Evolutionary conservation across 23 red algal species (phyloP).

Genomic region (Gracilariopsis chorda): DNA sequence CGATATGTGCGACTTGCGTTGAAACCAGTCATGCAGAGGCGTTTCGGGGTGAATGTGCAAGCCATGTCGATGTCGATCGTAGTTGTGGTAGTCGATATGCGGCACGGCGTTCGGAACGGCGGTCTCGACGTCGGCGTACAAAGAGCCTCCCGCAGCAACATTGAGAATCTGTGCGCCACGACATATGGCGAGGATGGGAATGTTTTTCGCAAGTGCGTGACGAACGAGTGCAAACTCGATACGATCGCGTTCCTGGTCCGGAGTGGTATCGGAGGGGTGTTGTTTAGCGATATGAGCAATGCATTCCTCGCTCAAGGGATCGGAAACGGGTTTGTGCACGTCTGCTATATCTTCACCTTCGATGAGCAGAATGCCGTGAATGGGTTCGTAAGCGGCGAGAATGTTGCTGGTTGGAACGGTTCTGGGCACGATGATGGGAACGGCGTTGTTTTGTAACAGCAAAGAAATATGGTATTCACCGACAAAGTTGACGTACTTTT

Average conservation of each 20-base stretch:
- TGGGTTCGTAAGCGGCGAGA: conserved; percentile 69
- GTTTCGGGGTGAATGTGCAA: conserved; percentile 48
- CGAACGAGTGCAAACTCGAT: conserved; percentile 86
- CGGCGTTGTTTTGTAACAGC: conserved; percentile 54
- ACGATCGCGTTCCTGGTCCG: conserved; percentile 73
- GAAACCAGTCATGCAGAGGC: conserved; percentile 84
- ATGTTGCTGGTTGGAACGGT: not conserved
- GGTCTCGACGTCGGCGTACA: conserved; percentile 79
- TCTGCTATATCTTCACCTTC: conserved; percentile 93
- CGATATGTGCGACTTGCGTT: not conserved
- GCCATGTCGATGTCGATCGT: conserved; percentile 81
- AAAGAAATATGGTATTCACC: conserved; percentile 92
- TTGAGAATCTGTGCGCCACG: conserved; percentile 92
- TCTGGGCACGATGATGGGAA: conserved; percentile 90
- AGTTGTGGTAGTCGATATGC: conserved; percentile 96
- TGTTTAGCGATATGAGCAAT: not conserved
- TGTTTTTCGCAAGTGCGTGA: conserved; percentile 48
- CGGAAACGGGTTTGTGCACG: not conserved
- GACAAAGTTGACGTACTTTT: conserved; percentile 96
- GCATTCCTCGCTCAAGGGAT: not conserved
- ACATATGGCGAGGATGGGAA: conserved; percentile 92
- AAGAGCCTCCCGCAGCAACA: conserved; percentile 67
- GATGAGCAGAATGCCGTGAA: conserved; percentile 87
- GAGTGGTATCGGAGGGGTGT: conserved; percentile 55
- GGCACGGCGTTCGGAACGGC: not conserved